Base-by-base conservation (phyloP, 179 eudicot genomes). In the Dionaea muscipula region DNA sequence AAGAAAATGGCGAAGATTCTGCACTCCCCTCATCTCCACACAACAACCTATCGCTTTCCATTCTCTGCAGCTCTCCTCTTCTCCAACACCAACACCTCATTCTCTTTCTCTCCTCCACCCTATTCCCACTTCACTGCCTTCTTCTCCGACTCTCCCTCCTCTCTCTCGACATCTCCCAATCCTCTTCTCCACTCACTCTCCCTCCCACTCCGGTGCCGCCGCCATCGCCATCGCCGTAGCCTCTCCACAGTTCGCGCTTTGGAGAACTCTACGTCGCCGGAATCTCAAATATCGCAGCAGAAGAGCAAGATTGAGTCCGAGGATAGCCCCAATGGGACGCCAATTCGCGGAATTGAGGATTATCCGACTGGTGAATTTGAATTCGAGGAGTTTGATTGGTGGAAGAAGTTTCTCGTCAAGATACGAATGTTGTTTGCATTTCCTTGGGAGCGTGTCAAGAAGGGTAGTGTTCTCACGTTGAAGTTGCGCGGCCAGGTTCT, bases 401-500 rank as follows among this genome's bases (percentile, higher is more conserved):
- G 85, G 97, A 77, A 67, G 75, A 77, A 57, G 17, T 77, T 91
- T 25, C 57, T 75, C 0, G 94, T 87, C 14, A 91, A 82, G 77
- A 61, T 72, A 22, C 75, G 84, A 14, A 78, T 83, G 98, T 65
- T 91, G 16, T 26, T 91, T 64, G 91, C 91, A 0, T 84, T 60
- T 55, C 98, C 94, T 18, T 86, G 98, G 98, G 69, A 80, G 60
- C 71, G 91, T 19, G 68, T 91, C n/a, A 69, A 72, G 52, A 91
- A 84, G 60, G 91, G 91, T 21, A 87, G 94, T 56, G 94, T 91
- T 18, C 57, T 91, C 33, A 80, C 72, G 21, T 71, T 91, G 78
- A 84, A 82, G 55, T 66, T 91, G 68, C 90, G 98, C 28, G 98
- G 98, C 23, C 91, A 91, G 95, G 98, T 91, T 25, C 45, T 26